A percentile compares a stretch with the other conserved stretches of the same genome.
phyloP scores from a whole-genome alignment of 345 rosid genomes.

The Citrus mangshanensis region DNA sequence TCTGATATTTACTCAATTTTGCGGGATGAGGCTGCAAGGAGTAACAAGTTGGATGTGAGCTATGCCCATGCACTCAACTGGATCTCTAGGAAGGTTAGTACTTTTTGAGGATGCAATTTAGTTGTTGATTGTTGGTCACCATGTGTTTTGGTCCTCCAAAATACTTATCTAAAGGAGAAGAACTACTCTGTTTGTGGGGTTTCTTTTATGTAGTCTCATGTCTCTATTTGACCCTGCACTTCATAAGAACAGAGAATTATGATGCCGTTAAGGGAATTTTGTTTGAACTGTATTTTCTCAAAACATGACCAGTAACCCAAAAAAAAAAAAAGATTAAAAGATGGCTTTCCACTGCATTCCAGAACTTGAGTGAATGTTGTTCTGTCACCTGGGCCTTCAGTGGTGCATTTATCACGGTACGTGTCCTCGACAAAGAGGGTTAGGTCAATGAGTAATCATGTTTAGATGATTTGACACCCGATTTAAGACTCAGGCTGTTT shows the following conservation, averaged over 20 bases:
- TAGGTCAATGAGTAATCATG: not conserved
- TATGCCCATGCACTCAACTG: constrained; percentile 92
- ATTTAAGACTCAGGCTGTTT: not conserved
- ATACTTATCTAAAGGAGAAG: not conserved
- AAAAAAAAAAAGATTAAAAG: too few species aligned
- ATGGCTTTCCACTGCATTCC: not conserved
- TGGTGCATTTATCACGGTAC: not conserved
- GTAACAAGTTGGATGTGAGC: constrained; percentile 70
- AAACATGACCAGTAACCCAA: not conserved
- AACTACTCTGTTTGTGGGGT: not conserved
- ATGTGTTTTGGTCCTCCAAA: not conserved
- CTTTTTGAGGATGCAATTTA: constrained; percentile 4
- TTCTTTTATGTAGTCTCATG: not conserved
- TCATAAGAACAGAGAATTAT: not conserved
- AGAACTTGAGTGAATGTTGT: not conserved
- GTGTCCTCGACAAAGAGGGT: not conserved
- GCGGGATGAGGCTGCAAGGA: constrained; percentile 95
- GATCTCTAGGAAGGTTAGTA: constrained; percentile 95
- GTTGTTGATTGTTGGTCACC: not conserved
- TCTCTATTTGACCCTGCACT: not conserved
- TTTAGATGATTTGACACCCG: not conserved
- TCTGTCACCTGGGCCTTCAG: not conserved
- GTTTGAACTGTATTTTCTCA: not conserved
- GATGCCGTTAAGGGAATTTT: not conserved
- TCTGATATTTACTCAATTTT: constrained; percentile 94